Percentiles rank a stretch among this genome's conserved stretches.
Evolutionary conservation across 2,329 filamentous ascomycete genomes (phyloP).

Genomic region (Fusarium buxicola): DNA sequence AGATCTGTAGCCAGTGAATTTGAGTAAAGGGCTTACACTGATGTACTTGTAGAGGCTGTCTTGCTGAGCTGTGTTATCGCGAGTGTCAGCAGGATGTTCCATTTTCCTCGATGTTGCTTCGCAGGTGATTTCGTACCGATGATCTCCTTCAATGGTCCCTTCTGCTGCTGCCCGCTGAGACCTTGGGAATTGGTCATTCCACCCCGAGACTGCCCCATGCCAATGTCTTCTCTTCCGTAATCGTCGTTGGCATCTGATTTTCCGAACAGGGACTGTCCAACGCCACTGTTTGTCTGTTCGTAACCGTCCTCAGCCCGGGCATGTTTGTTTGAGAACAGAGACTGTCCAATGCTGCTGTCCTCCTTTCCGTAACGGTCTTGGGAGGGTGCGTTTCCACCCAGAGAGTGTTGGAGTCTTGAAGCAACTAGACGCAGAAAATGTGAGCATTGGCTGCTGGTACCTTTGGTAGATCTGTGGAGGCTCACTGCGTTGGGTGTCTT

Average conservation of each 20-base stretch:
- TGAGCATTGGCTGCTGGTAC: neutral
- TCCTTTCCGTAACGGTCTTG: no score
- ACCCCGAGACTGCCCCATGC: no score
- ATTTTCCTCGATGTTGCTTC: neutral
- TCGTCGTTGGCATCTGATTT: no score
- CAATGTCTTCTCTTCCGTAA: no score
- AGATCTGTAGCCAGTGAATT: rapidly evolving
- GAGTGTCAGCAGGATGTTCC: neutral
- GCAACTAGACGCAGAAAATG: neutral
- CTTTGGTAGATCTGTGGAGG: neutral
- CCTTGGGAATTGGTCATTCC: neutral
- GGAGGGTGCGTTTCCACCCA: neutral
- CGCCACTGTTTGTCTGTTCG: neutral
- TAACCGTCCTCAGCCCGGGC: neutral
- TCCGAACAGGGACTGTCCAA: no score
- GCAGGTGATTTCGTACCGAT: slow-evolving; percentile 14
- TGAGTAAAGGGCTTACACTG: slow-evolving; percentile 19
- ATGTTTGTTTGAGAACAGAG: no score
- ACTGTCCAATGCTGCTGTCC: no score
- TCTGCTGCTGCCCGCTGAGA: slow-evolving; percentile 3
- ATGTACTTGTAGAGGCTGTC: slow-evolving; percentile 43
- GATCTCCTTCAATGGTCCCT: slow-evolving; percentile 36
- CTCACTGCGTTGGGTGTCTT: neutral
- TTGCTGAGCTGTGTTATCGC: slow-evolving; percentile 20
- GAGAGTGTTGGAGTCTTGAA: neutral